phyloP scores from a whole-genome alignment of 352 stramenopile species.

The Plasmopara muralis region DNA sequence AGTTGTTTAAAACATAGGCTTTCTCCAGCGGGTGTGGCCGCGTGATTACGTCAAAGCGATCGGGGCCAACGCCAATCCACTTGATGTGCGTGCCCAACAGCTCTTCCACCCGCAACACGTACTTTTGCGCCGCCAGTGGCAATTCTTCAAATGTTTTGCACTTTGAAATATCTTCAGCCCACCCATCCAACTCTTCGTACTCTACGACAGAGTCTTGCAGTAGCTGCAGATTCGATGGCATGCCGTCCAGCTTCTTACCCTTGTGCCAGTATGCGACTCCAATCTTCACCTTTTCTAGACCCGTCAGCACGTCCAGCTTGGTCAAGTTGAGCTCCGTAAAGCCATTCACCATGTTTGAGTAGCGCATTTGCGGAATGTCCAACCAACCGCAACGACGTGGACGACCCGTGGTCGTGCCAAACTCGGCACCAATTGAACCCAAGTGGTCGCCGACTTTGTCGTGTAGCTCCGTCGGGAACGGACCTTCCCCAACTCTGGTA shows the following conservation, averaged over 20 bases:
- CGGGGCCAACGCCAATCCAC: slow-evolving; percentile 97
- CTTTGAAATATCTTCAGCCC: slow-evolving; percentile 96
- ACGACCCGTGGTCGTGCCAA: slow-evolving; percentile 97
- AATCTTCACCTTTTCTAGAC: slow-evolving; percentile 94
- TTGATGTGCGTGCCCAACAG: slow-evolving; percentile 94
- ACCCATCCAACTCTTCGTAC: slow-evolving; percentile 92
- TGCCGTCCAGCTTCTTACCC: slow-evolving; percentile 90
- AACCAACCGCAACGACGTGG: slow-evolving; percentile 97
- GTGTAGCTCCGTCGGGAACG: slow-evolving; percentile 97
- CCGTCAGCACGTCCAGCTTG: slow-evolving; percentile 98
- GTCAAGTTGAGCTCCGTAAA: slow-evolving; percentile 98
- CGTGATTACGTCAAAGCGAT: slow-evolving; percentile 93
- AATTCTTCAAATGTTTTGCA: slow-evolving; percentile 96
- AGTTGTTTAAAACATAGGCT: slow-evolving; percentile 21
- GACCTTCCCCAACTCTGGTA: slow-evolving; percentile 97
- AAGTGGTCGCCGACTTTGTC: slow-evolving; percentile 90
- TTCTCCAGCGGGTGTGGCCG: slow-evolving; percentile 71
- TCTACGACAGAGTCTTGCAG: slow-evolving; percentile 92
- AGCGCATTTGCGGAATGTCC: slow-evolving; percentile 94
- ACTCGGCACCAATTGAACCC: slow-evolving; percentile 91
- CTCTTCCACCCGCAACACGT: slow-evolving; percentile 96
- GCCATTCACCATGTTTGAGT: slow-evolving; percentile 91
- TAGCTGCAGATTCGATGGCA: slow-evolving; percentile 92
- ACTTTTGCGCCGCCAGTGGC: slow-evolving; percentile 91
- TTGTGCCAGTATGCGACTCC: slow-evolving; percentile 94